Evolutionary conservation across 202 grass and related monocot species (phyloP), one percentile per base, ranked within the genome.

Genomic region (Cymbopogon flexuosus): DNA sequence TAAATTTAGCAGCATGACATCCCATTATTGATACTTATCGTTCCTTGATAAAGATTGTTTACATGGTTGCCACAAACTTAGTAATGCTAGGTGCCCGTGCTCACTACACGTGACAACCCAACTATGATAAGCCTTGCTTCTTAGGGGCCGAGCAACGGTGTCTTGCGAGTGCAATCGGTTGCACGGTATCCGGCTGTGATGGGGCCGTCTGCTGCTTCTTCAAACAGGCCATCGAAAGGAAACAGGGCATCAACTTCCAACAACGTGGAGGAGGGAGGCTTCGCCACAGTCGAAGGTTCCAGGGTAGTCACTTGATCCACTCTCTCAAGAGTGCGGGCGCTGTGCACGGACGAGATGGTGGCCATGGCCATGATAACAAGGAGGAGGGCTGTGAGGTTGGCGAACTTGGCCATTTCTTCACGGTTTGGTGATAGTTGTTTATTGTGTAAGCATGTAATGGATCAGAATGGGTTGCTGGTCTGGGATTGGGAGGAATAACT

Each of bases 361-460:
- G 45, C 45, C 27, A 51, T 54, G 45, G 16, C 70, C 70, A 54
- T 18, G 16, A 0, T 43, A 73, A 29, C 59, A 62, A 61, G 23
- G 10, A 73, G 45, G 46, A 73, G 70, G 9, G 16, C 0, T 5
- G 29, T 54, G 9, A 73, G 70, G 46, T 0, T 10, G 8, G 46
- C 29, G 6, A 73, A 45, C 45, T 73, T 73, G 29, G 46, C 70
- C 70, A 73, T 73, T 73, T 73, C 46, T 54, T 35, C 70, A 19
- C 29, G 18, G 29, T 54, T 73, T 73, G 70, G 46, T 72, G 45
- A 51, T 34, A 15, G 70, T 52, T 0, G 45, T 52, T 18, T 52
- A 1, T 72, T 72, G 30, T 52, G 45, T 31, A 34, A 52, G 8
- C 8, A 72, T 27, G 45, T 19, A 34, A 15, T 12, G 70, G 29